Evolutionary conservation across 352 stramenopile species (phyloP).

Genomic region (Achlya hypogyna): DNA sequence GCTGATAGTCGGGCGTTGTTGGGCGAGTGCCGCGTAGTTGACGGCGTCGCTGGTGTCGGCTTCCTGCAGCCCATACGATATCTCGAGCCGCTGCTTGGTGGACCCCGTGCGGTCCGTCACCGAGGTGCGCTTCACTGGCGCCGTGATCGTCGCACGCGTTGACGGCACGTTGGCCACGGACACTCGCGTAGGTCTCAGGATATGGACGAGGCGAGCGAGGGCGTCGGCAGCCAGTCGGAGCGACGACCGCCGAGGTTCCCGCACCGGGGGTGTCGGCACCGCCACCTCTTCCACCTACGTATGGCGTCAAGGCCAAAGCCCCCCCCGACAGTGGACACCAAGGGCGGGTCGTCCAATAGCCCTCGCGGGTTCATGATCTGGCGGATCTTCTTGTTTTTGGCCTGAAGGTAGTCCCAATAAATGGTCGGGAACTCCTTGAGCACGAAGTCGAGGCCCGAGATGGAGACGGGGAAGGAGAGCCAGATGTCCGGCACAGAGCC

Average conservation of each 20-base stretch:
- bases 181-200: not conserved
- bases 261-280: not conserved
- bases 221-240: not conserved
- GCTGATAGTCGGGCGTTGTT: not conserved
- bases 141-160: not conserved
- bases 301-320: not conserved
- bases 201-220: not conserved
- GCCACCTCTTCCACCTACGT: not conserved
- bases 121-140: not conserved
- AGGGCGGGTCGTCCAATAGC: no score
- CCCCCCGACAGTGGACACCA: not conserved
- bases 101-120: no score
- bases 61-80: not conserved
- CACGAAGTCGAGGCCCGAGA: not conserved
- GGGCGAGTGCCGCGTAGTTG: not conserved
- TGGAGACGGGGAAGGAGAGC: not conserved
- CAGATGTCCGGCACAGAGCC: not conserved
- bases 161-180: not conserved
- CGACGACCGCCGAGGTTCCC: not conserved
- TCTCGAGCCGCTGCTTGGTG: not conserved
- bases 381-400: not conserved
- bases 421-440: not conserved
- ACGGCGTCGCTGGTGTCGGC: not conserved
- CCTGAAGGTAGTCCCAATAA: not conserved
- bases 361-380: not conserved